phyloP scores from a whole-genome alignment of 345 rosid species.

The Nasturtium officinale region DNA sequence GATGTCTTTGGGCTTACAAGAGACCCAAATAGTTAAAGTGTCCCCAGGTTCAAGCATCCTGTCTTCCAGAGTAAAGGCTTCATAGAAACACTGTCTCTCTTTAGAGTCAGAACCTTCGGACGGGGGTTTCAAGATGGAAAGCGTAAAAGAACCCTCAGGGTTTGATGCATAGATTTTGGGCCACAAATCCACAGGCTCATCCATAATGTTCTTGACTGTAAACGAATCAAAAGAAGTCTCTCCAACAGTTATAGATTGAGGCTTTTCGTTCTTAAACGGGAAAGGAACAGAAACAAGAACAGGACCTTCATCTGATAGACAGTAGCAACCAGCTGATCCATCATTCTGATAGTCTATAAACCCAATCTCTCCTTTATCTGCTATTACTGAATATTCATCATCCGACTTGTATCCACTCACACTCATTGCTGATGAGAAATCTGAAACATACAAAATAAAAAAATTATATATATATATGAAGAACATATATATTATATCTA shows the following conservation, averaged over 20 bases:
- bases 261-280: conserved; percentile 61
- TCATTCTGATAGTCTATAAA: conserved; percentile 74
- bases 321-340: conserved; percentile 51
- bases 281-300: conserved; percentile 71
- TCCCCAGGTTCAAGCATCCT: conserved; percentile 74
- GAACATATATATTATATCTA: background rate
- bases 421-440: conserved; percentile 48
- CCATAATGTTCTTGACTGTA: conserved; percentile 56
- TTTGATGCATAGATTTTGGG: conserved; percentile 62
- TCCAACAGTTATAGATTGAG: conserved; percentile 60
- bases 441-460: conserved; percentile 4
- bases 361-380: conserved; percentile 73
- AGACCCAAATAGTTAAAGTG: conserved; percentile 67
- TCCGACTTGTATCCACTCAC: conserved; percentile 54
- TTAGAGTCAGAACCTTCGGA: conserved; percentile 31
- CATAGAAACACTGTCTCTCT: conserved; percentile 48
- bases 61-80: conserved; percentile 63
- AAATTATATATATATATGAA: too few relatives aligned
- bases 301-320: conserved; percentile 60
- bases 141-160: conserved; percentile 59
- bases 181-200: conserved; percentile 69
- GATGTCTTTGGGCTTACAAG: conserved; percentile 69
- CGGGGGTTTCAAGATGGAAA: conserved; percentile 76
- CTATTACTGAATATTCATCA: conserved; percentile 70
- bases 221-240: conserved; percentile 58